Base-by-base conservation (phyloP, 2,329 filamentous ascomycete genomes). In the Aspergillus hiratsukae region DNA sequence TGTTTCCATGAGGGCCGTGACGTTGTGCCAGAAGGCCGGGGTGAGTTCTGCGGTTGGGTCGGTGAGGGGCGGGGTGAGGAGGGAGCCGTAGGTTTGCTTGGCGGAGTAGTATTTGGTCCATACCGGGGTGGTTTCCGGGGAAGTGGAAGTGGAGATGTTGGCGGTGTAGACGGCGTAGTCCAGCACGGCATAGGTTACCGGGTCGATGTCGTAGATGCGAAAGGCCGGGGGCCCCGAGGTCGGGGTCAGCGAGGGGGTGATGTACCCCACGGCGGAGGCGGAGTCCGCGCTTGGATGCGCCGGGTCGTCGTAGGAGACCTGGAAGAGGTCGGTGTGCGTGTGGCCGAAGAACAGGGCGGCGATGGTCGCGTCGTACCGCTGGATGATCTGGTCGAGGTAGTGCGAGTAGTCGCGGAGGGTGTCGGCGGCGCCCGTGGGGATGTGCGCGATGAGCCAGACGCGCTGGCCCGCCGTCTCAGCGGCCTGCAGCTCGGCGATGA, bases 361-460 rank as follows among this genome's bases (percentile, higher is more conserved):
- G 23, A 85, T 80, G 9, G 81, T 83, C 23, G 75, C 74, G 21
- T 76, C 72, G 66, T 83, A 85, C 29, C 82, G 78, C 45, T 79
- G 75, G 11, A 83, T 69, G 49, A 84, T 78, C 62, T 81, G 78
- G 63, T 84, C 78, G 21, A 83, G 74, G 62, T 80, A 79, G 64
- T 81, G 76, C 40, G 79, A 80, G 49, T 75, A 73, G 54, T 83
- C 81, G 51, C 77, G 80, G 60, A 85, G 78, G 2, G 78, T 76
- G 62, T 84, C 80, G 3, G 69, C 64, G 37, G 76, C 70, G 7
- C 82, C 82, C 21, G 78, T 66, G 1, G 83, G 78, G 74, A 83
- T 83, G 62, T 86, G 83, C 1, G 81, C 81, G 31, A 85, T 78
- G 43, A 86, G 75, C 70, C 80, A 85, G 25, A 82, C 83, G 23